Evolutionary conservation across 2,329 filamentous ascomycete species (phyloP), one percentile per base, ranked within the genome.

Genomic region (Botrytis fragariae): DNA sequence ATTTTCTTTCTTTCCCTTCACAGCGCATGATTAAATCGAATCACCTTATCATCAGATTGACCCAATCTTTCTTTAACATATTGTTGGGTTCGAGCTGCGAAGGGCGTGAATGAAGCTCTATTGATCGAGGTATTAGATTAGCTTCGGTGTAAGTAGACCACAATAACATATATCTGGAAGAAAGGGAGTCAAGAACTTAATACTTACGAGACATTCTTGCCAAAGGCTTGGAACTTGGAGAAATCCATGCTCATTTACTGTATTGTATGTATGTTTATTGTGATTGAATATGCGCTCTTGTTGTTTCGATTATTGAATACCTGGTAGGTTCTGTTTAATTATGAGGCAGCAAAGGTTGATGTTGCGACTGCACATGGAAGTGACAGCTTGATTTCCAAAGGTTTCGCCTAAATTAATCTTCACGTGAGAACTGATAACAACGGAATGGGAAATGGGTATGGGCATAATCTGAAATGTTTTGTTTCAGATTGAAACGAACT

Each of bases 31-130:
- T 57, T 57, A 42, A 61, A 57, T 72, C 69, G 54, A 63, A 75
- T 72, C 77, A 94, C 93, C 91, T 96, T 98, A 84, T 98, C 96
- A 77, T 97, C 95, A 75, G 90, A 93, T 84, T 97, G 93, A 69
- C 96, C 96, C 75, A 98, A 89, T 85, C 98, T 95, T 85, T 99
- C 96, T 87, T 97, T 98, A 83, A 97, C 93, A 86, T 95, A 97
- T 86, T 99, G 96, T 84, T 97, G 94, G 73, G 94, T 98, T 81
- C 95, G 92, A 81, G 94, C 92, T 77, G 95, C 94, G 82, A 97
- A 97, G 51, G 96, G 96, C 77, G 93, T 94, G 84, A 98, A 93
- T 79, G 91, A 91, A 77, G 93, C 92, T 81, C 94, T 95, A 81
- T 81, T 90, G 44, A 79, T 77, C 81, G 81, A 80, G 75, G 74